Base-by-base conservation (phyloP, 805 yeast species). In the Candida awuae region DNA sequence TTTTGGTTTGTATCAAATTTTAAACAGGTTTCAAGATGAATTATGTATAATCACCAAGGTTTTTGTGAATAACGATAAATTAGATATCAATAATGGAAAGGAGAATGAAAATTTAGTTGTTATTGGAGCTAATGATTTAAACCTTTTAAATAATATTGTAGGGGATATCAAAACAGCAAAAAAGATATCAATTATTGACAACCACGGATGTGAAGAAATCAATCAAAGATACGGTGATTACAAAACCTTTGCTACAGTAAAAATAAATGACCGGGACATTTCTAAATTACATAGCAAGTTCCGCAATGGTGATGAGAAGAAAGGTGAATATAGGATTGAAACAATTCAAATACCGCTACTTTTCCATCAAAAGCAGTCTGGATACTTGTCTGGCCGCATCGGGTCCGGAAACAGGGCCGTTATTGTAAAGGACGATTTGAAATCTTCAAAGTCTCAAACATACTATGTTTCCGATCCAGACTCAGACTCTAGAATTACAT, bases 41-140 rank as follows among this genome's bases (percentile, higher is more conserved):
- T 15, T 52, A 10, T 50, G 51, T 6, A 21, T 53, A 6, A 43
- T 55, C 5, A 48, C 60, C 4, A 48, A 48, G 15, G 29, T 32
- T 13, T 26, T n/a, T 6, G 4, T 34, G 10, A 16, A 37, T 3
- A 30, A 23, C 8, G n/a, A 15, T 4, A 23, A 23, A 10, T 9
- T 34, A 15, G 16, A 10, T 19, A 18, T 22, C 6, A 28, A 40
- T 17, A 18, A 20, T 8, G 26, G 21, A 4, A 12, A n/a, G n/a
- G n/a, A n/a, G n/a, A n/a, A 20, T 6, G 26, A 31, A 7, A 39
- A 42, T 20, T 20, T 55, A 10, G 36, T 48, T 8, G 42, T 51
- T 3, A 25, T 52, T 34, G 54, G 54, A 3, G 44, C 48, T 2
- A 41, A 46, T 18, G 42, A 48, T 14, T 34, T 53, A 2, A 37